A percentile compares a stretch with the other conserved stretches of the same genome.
Conservation (phyloP, 2,329 filamentous ascomycete species). For the Microsporum canis region DNA sequence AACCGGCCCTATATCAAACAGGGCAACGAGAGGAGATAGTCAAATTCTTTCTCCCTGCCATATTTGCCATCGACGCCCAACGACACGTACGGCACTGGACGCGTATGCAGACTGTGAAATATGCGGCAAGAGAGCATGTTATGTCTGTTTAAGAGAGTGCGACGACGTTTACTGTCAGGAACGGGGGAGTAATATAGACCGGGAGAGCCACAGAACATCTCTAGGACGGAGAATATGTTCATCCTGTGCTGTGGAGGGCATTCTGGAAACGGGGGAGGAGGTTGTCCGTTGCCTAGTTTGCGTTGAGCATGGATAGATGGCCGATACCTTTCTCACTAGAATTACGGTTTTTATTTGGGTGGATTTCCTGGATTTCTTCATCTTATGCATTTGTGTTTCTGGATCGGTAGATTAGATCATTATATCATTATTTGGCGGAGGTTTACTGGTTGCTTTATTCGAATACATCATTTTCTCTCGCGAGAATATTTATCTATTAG, state of each 20-base stretch:
- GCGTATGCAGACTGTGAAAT: constrained; percentile 34
- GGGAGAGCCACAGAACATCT: not conserved
- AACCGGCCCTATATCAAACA: not conserved
- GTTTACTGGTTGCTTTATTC: not conserved
- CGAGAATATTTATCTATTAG: not conserved
- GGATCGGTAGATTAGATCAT: not conserved
- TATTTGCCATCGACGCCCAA: constrained; percentile 33
- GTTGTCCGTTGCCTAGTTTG: constrained; percentile 31
- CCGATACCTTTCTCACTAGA: not conserved
- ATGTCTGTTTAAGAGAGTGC: constrained; percentile 33
- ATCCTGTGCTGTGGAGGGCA: constrained; percentile 29
- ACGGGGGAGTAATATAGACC: not conserved
- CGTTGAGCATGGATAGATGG: constrained; percentile 16
- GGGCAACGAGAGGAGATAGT: not conserved
- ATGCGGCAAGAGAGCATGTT: constrained; percentile 30
- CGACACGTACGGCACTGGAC: constrained; percentile 30
- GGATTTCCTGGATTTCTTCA: not conserved
- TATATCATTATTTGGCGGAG: not conserved
- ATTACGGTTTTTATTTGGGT: not conserved
- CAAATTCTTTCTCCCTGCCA: constrained; percentile 28
- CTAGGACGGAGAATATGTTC: constrained; percentile 28
- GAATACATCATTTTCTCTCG: not conserved
- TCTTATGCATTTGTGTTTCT: not conserved
- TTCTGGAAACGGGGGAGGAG: constrained; percentile 28
- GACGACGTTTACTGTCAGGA: constrained; percentile 23